Evolutionary conservation across 257 asterid genomes (phyloP).

Genomic region (Primulina eburnea): DNA sequence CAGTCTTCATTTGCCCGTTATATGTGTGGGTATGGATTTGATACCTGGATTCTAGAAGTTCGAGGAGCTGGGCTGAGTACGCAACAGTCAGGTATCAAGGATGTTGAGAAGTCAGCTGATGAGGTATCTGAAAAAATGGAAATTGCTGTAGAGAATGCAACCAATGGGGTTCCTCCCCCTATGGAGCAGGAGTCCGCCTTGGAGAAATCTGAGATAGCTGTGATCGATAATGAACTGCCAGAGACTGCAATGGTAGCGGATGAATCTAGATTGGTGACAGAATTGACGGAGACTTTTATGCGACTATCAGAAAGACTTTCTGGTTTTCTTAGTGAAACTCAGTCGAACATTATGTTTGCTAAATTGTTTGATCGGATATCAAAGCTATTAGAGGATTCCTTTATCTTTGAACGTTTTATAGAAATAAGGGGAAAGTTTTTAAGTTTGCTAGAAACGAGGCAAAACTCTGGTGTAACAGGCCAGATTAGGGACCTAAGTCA

Average conservation of each 20-base stretch:
- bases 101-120: conserved; percentile 62
- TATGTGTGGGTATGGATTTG: conserved; percentile 98
- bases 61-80: conserved; percentile 96
- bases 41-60: conserved; percentile 95
- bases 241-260: conserved; percentile 58
- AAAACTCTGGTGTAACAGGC: conserved; percentile 61
- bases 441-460: conserved; percentile 62
- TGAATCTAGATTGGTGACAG: conserved; percentile 69
- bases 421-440: conserved; percentile 56
- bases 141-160: conserved; percentile 50
- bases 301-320: conserved; percentile 81
- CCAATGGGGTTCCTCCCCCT: conserved; percentile 38
- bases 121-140: conserved; percentile 59
- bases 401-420: conserved; percentile 56
- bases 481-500: conserved; percentile 79
- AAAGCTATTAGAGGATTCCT: conserved; percentile 70
- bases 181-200: conserved; percentile 41
- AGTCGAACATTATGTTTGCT: conserved; percentile 70
- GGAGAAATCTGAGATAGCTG: conserved; percentile 40
- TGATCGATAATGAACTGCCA: conserved; percentile 41
- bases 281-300: conserved; percentile 67
- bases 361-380: conserved; percentile 84
- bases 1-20: conserved; percentile 97
- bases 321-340: conserved; percentile 86
- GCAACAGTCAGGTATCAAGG: conserved; percentile 47